Evolutionary conservation across 306 rosid genomes (phyloP).

Genomic region (Vigna hirtella): DNA sequence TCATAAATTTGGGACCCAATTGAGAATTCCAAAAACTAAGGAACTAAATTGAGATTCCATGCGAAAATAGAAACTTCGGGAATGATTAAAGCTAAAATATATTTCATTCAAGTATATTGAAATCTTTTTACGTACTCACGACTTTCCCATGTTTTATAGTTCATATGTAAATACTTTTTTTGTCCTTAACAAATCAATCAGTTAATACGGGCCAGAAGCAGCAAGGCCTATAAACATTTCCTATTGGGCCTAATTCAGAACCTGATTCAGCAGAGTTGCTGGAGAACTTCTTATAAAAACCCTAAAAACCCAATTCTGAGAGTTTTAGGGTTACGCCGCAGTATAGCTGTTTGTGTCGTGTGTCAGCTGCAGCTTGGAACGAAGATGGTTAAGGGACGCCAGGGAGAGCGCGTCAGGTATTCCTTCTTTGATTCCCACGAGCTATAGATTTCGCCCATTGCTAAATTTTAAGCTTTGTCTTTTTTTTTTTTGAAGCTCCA

Average conservation of each 20-base stretch:
- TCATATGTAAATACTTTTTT: no score
- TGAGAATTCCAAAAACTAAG: no score
- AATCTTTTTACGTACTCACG: no score
- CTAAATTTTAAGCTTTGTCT: neutral
- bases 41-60: no score
- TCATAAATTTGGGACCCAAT: no score
- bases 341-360: neutral
- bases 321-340: constrained; percentile 32
- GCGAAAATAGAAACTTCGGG: no score
- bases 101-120: no score
- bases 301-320: neutral
- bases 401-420: constrained; percentile 90
- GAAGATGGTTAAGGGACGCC: constrained; percentile 88
- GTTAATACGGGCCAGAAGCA: no score
- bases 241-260: neutral
- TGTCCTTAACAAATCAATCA: no score
- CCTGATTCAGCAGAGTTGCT: neutral
- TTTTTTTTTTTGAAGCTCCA: neutral
- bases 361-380: neutral
- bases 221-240: no score
- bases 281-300: neutral
- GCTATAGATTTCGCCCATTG: neutral
- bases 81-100: no score
- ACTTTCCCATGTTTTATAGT: no score
- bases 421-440: neutral